Evolutionary conservation across 1,284 basidiomycete species (phyloP).

Genomic region (Ganoderma resinaceum): DNA sequence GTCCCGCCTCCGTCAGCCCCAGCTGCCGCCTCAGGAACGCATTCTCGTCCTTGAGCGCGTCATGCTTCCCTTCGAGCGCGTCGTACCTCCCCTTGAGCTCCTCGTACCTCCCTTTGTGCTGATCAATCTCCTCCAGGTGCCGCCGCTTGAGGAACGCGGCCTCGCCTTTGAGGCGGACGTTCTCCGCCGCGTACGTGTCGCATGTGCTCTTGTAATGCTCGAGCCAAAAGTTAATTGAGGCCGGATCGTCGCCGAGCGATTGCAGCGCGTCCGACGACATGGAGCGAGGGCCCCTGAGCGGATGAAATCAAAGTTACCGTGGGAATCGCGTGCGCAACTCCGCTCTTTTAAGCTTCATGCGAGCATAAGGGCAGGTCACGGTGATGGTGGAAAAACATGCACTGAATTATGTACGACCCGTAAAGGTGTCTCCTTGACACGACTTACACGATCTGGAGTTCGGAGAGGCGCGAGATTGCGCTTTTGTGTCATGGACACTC

Average conservation of each 20-base stretch:
- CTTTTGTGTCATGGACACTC: too few species aligned
- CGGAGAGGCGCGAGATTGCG: too few species aligned
- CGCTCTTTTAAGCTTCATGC: background rate
- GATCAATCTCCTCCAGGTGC: background rate
- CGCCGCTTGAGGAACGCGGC: background rate
- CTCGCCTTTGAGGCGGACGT: background rate
- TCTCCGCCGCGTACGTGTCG: background rate
- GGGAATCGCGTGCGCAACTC: background rate
- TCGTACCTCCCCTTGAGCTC: background rate
- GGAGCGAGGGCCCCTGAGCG: background rate
- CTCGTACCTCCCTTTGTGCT: background rate
- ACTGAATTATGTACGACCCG: too few species aligned
- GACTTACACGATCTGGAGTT: too few species aligned
- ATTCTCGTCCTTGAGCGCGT: background rate
- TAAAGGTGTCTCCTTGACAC: too few species aligned
- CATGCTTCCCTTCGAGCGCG: background rate
- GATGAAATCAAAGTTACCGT: background rate
- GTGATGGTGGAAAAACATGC: too few species aligned
- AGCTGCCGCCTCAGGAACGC: background rate
- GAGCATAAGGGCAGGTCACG: background rate
- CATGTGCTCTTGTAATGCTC: background rate
- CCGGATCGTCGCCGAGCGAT: background rate
- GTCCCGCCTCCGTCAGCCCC: background rate
- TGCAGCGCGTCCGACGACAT: background rate
- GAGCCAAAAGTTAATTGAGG: background rate